Evolutionary conservation across 192 early-diverging fungal species (phyloP).

Genomic region (Linnemannia exigua): DNA sequence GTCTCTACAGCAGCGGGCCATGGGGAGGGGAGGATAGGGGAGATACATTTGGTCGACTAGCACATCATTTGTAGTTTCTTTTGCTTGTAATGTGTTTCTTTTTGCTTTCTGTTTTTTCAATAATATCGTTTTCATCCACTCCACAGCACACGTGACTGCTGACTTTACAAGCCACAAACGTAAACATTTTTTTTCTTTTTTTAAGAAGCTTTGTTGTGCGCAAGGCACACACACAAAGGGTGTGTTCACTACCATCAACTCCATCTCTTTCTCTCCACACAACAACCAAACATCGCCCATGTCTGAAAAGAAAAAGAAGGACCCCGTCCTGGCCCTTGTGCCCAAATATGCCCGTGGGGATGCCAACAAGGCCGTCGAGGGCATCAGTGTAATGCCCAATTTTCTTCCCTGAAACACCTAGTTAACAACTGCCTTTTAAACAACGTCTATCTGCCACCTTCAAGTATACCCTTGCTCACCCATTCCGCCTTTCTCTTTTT

Average conservation of each 20-base stretch:
- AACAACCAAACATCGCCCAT: slow-evolving; percentile 2
- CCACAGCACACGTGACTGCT: not conserved
- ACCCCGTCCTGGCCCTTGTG: slow-evolving; percentile 57
- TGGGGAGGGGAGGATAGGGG: not conserved
- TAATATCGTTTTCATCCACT: not conserved
- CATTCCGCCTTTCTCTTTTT: not conserved
- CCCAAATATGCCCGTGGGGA: slow-evolving; percentile 56
- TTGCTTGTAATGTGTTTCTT: not conserved
- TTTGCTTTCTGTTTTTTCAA: not conserved
- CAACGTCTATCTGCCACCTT: not conserved
- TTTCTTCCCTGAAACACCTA: not conserved
- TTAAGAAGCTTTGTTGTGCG: not conserved
- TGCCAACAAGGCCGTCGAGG: slow-evolving; percentile 33
- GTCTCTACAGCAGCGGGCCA: not conserved
- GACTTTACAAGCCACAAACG: slow-evolving; percentile 2
- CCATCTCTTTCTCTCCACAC: slow-evolving; percentile 3
- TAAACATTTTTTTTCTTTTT: slow-evolving; percentile 18
- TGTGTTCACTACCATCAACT: not conserved
- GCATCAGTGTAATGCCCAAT: slow-evolving; percentile 35
- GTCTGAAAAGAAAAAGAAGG: slow-evolving; percentile 51
- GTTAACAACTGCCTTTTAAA: not conserved
- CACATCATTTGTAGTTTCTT: not conserved
- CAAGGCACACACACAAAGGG: not conserved
- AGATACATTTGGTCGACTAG: not conserved
- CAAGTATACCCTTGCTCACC: not conserved